Evolutionary conservation across 73 alveolate genomes (phyloP).

Genomic region (Paramecium sonneborni): DNA sequence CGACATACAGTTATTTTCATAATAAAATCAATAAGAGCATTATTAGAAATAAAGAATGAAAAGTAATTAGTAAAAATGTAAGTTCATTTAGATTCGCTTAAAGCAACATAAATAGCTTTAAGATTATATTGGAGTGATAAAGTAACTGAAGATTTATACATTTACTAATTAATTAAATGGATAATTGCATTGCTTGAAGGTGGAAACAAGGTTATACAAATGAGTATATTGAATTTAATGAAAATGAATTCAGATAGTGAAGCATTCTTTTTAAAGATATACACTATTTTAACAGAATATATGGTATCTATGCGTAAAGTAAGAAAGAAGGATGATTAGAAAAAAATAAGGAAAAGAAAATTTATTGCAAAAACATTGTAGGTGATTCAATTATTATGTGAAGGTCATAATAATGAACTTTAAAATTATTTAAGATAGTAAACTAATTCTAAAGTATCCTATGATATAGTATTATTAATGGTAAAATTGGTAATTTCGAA

Average conservation of each 20-base stretch:
- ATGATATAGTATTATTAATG: slow-evolving; percentile 47
- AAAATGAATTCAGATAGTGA: slow-evolving; percentile 37
- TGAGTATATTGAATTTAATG: slow-evolving; percentile 39
- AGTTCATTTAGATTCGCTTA: slow-evolving; percentile 18
- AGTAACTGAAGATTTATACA: neutral
- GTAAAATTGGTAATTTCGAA: slow-evolving; percentile 53
- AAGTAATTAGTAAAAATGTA: neutral
- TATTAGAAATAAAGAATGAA: neutral
- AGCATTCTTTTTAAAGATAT: slow-evolving; percentile 47
- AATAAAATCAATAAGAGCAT: neutral
- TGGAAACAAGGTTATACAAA: slow-evolving; percentile 45
- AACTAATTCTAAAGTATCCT: slow-evolving; percentile 50
- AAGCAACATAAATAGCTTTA: neutral
- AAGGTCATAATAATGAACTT: slow-evolving; percentile 59
- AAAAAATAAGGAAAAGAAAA: neutral
- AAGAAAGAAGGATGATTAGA: neutral
- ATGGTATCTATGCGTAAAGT: slow-evolving; percentile 18
- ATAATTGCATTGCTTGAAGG: slow-evolving; percentile 43
- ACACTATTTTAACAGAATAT: slow-evolving; percentile 22
- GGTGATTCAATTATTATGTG: slow-evolving; percentile 57
- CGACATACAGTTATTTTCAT: neutral
- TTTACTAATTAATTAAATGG: slow-evolving; percentile 41
- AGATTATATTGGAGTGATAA: slow-evolving; percentile 44
- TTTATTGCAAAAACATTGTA: slow-evolving; percentile 37
- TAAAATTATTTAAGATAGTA: slow-evolving; percentile 52